Conservation (phyloP, 306 rosid species). For the Begonia peltatifolia region DNA sequence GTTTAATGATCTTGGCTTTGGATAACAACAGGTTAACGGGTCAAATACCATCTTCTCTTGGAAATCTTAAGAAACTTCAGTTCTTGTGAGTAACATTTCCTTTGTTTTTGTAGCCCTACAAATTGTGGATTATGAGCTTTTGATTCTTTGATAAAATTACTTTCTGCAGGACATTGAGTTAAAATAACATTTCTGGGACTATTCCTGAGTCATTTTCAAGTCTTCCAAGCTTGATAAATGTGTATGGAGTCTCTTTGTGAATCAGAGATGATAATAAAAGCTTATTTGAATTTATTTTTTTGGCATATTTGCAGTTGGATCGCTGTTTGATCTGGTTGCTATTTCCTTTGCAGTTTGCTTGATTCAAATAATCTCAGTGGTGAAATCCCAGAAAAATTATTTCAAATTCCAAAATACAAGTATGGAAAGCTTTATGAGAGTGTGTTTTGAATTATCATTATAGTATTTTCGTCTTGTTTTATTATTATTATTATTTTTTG, state of each 20-base stretch:
- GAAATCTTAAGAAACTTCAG: slow-evolving; percentile 59
- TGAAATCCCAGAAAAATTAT: slow-evolving; percentile 53
- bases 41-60: slow-evolving; percentile 74
- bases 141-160: slow-evolving; percentile 9
- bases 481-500: slow-evolving; percentile 8
- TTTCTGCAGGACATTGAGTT: slow-evolving; percentile 66
- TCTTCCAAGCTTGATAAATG: slow-evolving; percentile 42
- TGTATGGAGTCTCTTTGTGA: slow-evolving; percentile 44
- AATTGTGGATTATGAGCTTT: neutral
- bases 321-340: too few relatives aligned
- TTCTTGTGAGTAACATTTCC: slow-evolving; percentile 62
- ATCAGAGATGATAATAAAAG: slow-evolving; percentile 3
- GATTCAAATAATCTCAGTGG: slow-evolving; percentile 64
- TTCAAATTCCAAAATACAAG: slow-evolving; percentile 61
- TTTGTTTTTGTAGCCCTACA: slow-evolving; percentile 1
- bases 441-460: neutral
- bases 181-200: slow-evolving; percentile 56
- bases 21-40: slow-evolving; percentile 59
- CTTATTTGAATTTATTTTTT: neutral
- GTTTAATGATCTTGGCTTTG: slow-evolving; percentile 63
- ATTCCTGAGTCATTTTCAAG: slow-evolving; percentile 69
- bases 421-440: slow-evolving; percentile 22
- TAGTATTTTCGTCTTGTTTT: neutral
- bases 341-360: slow-evolving; percentile 52
- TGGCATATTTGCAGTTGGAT: too few relatives aligned